Conservation (phyloP, 2,329 filamentous ascomycete genomes). For the Hypoxylon sp. region DNA sequence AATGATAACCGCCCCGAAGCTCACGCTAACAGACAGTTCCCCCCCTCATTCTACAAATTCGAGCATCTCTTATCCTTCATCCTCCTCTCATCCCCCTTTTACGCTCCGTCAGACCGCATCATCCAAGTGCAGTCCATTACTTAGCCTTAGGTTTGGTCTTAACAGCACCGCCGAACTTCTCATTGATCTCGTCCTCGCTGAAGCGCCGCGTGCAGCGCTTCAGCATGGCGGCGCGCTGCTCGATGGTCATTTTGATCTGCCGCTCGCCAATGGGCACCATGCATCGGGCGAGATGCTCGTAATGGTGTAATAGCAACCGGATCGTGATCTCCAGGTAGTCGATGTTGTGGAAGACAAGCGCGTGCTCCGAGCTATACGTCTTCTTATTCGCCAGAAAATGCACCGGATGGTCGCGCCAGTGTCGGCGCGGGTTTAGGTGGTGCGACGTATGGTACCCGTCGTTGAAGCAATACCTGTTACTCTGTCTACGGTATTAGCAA, state of each 20-base stretch:
- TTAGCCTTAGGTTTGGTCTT: conserved; percentile 18
- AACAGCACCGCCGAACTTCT: conserved; percentile 62
- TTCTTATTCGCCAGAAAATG: conserved; percentile 79
- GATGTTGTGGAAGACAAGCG: conserved; percentile 84
- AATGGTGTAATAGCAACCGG: conserved; percentile 77
- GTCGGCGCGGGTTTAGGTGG: conserved; percentile 81
- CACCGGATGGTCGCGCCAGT: conserved; percentile 84
- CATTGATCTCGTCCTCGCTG: conserved; percentile 71
- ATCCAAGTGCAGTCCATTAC: neutral
- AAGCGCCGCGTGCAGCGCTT: conserved; percentile 75
- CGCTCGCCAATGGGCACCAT: conserved; percentile 77
- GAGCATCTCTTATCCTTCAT: neutral
- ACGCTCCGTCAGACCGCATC: neutral
- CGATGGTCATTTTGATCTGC: conserved; percentile 75
- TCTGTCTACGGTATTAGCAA: conserved; percentile 61
- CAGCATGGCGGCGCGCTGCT: conserved; percentile 74
- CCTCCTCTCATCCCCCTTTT: neutral
- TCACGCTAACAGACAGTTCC: neutral
- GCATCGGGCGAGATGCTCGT: conserved; percentile 75
- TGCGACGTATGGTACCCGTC: conserved; percentile 87
- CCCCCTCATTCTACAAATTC: neutral
- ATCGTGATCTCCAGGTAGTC: conserved; percentile 84
- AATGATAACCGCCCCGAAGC: neutral
- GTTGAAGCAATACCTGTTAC: conserved; percentile 85
- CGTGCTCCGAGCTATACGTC: conserved; percentile 74